These are phyloP conservation scores for Exophiala xenobiotica DNA, from an alignment of 2,329 filamentous ascomycete genomes.

Conservation along the genomic window DNA sequence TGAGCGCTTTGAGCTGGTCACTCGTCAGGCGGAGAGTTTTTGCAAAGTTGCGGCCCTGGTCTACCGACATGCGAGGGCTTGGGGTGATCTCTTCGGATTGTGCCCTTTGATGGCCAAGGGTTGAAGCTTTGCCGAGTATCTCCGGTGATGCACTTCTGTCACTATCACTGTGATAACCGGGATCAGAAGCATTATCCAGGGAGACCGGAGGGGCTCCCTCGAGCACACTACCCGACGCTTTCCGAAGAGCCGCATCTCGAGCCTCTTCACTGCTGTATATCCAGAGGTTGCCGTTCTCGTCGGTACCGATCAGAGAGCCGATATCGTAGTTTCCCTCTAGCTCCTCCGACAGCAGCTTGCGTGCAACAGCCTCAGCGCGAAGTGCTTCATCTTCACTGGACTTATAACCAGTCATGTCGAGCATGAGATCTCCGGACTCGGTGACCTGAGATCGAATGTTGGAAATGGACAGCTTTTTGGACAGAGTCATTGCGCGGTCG, in stretches of 20 bases:
- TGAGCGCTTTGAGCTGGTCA: slow-evolving; percentile 84
- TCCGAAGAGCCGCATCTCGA: slow-evolving; percentile 79
- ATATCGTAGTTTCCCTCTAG: slow-evolving; percentile 95
- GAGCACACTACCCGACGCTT: slow-evolving; percentile 53
- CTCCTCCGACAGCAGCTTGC: slow-evolving; percentile 89
- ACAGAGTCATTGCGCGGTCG: slow-evolving; percentile 77
- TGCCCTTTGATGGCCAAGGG: slow-evolving; percentile 51
- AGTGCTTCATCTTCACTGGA: slow-evolving; percentile 89
- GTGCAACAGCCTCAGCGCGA: slow-evolving; percentile 86
- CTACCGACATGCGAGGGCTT: slow-evolving; percentile 51
- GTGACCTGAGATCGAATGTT: slow-evolving; percentile 95
- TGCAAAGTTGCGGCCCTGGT: slow-evolving; percentile 84
- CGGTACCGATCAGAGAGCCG: slow-evolving; percentile 88
- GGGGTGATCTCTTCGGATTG: slow-evolving; percentile 64
- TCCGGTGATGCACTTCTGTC: slow-evolving; percentile 57
- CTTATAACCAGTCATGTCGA: slow-evolving; percentile 98
- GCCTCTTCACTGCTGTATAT: slow-evolving; percentile 98
- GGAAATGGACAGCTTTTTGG: slow-evolving; percentile 79
- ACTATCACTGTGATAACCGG: slow-evolving; percentile 92
- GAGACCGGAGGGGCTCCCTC: slow-evolving; percentile 52
- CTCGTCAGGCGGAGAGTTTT: slow-evolving; percentile 95
- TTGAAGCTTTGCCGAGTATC: slow-evolving; percentile 58
- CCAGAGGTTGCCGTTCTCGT: slow-evolving; percentile 97
- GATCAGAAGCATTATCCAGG: slow-evolving; percentile 84
- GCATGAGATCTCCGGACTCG: slow-evolving; percentile 88